phyloP scores from a whole-genome alignment of 2,329 filamentous ascomycete genomes.

The Boeremia lycopersici region DNA sequence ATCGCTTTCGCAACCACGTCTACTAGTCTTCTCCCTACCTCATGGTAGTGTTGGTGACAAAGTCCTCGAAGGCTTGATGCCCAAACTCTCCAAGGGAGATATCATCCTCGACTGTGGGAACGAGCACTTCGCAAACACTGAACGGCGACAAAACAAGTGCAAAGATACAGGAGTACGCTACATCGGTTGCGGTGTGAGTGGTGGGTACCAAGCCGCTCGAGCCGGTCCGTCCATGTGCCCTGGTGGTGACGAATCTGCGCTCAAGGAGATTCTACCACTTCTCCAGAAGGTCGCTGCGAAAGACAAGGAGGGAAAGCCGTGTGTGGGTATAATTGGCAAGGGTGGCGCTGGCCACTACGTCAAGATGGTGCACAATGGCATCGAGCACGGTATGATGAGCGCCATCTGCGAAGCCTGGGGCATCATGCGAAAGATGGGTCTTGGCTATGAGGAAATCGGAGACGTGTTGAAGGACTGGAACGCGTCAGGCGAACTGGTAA shows the following conservation, averaged over 20 bases:
- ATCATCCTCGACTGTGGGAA: conserved; percentile 73
- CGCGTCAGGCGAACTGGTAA: conserved; percentile 60
- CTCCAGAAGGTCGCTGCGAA: conserved; percentile 67
- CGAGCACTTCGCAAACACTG: conserved; percentile 69
- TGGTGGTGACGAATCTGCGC: conserved; percentile 62
- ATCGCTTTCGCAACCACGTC: conserved; percentile 55
- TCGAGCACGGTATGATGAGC: conserved; percentile 74
- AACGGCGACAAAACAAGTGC: conserved; percentile 65
- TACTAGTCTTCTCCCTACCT: conserved; percentile 61
- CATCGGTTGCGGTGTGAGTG: conserved; percentile 71
- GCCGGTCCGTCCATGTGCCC: conserved; percentile 71
- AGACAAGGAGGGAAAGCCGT: conserved; percentile 63
- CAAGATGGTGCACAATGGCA: conserved; percentile 78
- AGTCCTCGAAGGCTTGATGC: conserved; percentile 55
- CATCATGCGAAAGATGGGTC: conserved; percentile 64
- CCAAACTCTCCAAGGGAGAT: conserved; percentile 63
- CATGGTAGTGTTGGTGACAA: conserved; percentile 57
- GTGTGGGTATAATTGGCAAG: conserved; percentile 65
- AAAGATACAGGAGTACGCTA: conserved; percentile 65
- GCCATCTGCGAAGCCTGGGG: conserved; percentile 69
- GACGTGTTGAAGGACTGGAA: conserved; percentile 67
- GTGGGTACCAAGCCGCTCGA: conserved; percentile 71
- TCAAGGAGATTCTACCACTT: conserved; percentile 66
- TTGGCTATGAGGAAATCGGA: conserved; percentile 66
- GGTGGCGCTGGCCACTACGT: conserved; percentile 72